Evolutionary conservation across 805 yeast species (phyloP).

Genomic region (Myxozyma mucilagina): DNA sequence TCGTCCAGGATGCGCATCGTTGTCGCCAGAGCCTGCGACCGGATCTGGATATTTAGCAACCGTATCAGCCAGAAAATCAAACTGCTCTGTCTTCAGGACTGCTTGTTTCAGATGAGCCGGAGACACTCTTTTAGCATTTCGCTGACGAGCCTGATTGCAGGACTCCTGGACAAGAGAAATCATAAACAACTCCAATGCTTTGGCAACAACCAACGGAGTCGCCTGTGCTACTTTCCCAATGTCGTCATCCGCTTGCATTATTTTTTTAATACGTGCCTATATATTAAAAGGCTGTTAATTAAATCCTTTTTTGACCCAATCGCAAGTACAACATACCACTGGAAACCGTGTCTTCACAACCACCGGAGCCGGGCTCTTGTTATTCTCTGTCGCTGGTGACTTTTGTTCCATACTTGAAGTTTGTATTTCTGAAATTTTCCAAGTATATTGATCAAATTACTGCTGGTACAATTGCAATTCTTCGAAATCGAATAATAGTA

Average conservation of each 20-base stretch:
- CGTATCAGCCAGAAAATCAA: conserved; percentile 85
- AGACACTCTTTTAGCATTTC: conserved; percentile 76
- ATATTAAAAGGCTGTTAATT: not conserved
- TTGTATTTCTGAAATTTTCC: no score
- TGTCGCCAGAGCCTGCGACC: conserved; percentile 33
- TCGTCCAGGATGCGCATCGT: conserved; percentile 19
- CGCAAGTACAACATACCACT: conserved; percentile 38
- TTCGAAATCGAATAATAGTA: not conserved
- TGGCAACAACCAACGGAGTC: conserved; percentile 96
- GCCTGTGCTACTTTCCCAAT: conserved; percentile 99
- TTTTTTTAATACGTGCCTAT: conserved; percentile 86
- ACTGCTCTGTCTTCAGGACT: conserved; percentile 80
- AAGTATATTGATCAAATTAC: no score
- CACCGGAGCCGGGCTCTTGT: conserved; percentile 7
- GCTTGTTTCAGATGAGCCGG: conserved; percentile 84
- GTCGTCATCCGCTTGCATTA: conserved; percentile 98
- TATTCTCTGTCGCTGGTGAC: not conserved
- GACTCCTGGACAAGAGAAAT: conserved; percentile 85
- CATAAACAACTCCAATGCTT: conserved; percentile 90
- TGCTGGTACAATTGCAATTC: no score
- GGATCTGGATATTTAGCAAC: conserved; percentile 60
- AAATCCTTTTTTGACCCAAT: not conserved
- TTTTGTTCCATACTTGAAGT: not conserved
- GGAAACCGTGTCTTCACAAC: conserved; percentile 47
- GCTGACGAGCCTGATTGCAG: conserved; percentile 69